Evolutionary conservation across 2,329 filamentous ascomycete species (phyloP).

Genomic region (Botrytis squamosa): DNA sequence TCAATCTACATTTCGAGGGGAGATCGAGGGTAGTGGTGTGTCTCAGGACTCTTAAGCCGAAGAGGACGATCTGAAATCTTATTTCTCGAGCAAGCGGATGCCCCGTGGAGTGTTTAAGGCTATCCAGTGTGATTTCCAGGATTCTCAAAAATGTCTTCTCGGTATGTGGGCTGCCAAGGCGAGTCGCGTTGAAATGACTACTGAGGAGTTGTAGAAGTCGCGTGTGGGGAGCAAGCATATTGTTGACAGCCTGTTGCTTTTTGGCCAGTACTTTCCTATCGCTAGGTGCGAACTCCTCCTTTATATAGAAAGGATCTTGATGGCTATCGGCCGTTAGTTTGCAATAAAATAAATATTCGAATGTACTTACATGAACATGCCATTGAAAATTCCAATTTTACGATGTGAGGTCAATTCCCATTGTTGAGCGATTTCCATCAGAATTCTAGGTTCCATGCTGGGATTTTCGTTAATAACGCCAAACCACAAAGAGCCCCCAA

Average conservation of each 20-base stretch:
- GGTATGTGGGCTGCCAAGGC: conserved; percentile 78
- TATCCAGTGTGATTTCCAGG: conserved; percentile 74
- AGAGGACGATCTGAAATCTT: conserved; percentile 84
- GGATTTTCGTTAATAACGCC: conserved; percentile 97
- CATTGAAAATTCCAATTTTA: conserved; percentile 78
- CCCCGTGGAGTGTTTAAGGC: conserved; percentile 65
- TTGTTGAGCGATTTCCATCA: conserved; percentile 83
- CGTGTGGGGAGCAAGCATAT: conserved; percentile 82
- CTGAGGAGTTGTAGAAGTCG: conserved; percentile 83
- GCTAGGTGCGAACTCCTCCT: conserved; percentile 89
- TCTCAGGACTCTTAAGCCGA: conserved; percentile 75
- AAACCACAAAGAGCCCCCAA: conserved; percentile 93
- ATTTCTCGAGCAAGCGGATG: conserved; percentile 90
- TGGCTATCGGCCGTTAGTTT: conserved; percentile 51
- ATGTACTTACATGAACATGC: conserved; percentile 57
- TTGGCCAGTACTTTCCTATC: conserved; percentile 73
- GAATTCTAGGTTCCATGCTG: conserved; percentile 77
- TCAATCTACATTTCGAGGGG: conserved; percentile 73
- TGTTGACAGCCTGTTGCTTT: conserved; percentile 75
- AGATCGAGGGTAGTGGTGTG: conserved; percentile 66
- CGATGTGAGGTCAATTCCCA: conserved; percentile 84
- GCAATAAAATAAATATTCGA: neutral
- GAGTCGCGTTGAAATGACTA: conserved; percentile 91
- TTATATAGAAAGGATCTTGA: conserved; percentile 84
- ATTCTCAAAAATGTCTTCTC: conserved; percentile 81